phyloP scores from a whole-genome alignment of 495 filamentous ascomycete genomes.

The Talaromyces borbonicus region DNA sequence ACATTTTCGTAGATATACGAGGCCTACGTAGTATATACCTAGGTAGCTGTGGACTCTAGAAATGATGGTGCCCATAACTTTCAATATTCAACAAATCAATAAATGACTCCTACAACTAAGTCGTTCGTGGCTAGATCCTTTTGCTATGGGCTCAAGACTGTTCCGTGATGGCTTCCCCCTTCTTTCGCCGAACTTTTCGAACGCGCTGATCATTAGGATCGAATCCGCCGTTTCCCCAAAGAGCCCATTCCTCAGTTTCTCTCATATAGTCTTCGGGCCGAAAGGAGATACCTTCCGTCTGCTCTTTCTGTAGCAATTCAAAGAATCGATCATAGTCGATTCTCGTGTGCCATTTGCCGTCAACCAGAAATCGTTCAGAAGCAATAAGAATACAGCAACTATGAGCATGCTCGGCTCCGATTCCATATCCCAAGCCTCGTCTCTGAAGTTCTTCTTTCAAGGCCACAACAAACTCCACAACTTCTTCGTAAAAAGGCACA shows the following conservation, averaged over 20 bases:
- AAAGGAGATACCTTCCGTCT: slow-evolving; percentile 51
- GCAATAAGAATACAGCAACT: slow-evolving; percentile 87
- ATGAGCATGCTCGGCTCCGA: slow-evolving; percentile 90
- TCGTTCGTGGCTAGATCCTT: no score
- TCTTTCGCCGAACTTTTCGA: slow-evolving; percentile 77
- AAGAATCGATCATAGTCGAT: slow-evolving; percentile 92
- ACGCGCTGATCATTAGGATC: slow-evolving; percentile 84
- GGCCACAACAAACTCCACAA: slow-evolving; percentile 65
- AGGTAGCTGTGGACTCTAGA: no score
- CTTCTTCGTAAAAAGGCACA: slow-evolving; percentile 89
- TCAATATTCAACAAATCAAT: no score
- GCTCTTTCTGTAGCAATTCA: slow-evolving; percentile 58
- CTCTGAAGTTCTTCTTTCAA: slow-evolving; percentile 55
- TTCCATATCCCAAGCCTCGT: slow-evolving; percentile 70
- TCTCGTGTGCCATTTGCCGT: slow-evolving; percentile 78
- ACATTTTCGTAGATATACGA: no score
- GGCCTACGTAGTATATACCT: no score
- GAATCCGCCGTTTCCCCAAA: slow-evolving; percentile 90
- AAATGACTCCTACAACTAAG: no score
- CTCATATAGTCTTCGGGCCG: slow-evolving; percentile 85
- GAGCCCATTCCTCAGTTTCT: slow-evolving; percentile 83
- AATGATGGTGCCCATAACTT: no score
- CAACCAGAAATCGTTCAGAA: slow-evolving; percentile 57
- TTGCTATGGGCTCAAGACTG: no score
- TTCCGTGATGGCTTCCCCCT: slow-evolving; percentile 17